These are phyloP conservation scores for Pseudocercospora cruenta DNA, from an alignment of 2,329 filamentous ascomycete genomes.

Conservation along the genomic window DNA sequence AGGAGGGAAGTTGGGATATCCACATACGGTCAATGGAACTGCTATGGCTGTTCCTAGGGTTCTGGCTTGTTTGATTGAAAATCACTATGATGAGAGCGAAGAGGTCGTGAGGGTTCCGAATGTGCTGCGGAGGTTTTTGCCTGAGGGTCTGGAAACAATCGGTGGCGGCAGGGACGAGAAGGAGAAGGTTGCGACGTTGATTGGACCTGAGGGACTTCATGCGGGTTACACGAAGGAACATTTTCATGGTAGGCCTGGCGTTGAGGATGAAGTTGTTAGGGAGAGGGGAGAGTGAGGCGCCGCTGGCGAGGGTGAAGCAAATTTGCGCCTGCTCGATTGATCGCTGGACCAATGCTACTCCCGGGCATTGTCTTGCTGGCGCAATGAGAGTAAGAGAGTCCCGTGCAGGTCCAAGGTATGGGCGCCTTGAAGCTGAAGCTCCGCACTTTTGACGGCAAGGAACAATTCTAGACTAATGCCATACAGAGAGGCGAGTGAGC, in stretches of 20 bases:
- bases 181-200: background rate
- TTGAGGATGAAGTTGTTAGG: background rate
- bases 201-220: background rate
- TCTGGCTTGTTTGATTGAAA: conserved; percentile 85
- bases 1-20: conserved; percentile 66
- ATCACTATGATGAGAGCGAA: conserved; percentile 77
- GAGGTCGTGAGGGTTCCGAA: conserved; percentile 74
- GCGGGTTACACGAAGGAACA: background rate
- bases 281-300: background rate
- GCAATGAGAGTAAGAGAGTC: too few species aligned
- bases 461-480: too few species aligned
- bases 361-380: too few species aligned
- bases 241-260: background rate
- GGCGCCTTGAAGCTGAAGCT: too few species aligned
- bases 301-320: too few species aligned
- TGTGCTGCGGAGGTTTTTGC: conserved; percentile 81
- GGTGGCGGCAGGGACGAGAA: background rate
- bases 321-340: too few species aligned
- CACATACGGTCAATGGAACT: conserved; percentile 92
- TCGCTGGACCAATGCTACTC: too few species aligned
- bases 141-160: conserved; percentile 27
- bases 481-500: too few species aligned
- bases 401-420: too few species aligned
- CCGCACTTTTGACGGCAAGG: too few species aligned
- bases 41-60: conserved; percentile 89